Percentiles rank a stretch among this genome's conserved stretches.
phyloP scores from a whole-genome alignment of 139 green algal species.

The Pseudopediastrum boryanum region DNA sequence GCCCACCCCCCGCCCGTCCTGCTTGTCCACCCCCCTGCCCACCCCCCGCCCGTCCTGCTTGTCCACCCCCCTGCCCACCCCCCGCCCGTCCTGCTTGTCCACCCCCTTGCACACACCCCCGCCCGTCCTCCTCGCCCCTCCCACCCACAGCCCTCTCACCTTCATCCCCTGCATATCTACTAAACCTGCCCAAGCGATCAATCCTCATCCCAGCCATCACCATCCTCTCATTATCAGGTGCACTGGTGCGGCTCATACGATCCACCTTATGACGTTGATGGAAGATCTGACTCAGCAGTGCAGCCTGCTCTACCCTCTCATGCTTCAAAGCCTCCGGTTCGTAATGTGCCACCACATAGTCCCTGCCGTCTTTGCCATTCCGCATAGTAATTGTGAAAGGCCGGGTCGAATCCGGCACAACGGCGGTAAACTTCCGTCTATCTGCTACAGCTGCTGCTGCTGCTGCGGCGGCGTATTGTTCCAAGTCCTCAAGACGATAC shows the following conservation, averaged over 20 bases:
- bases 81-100: too few relatives aligned
- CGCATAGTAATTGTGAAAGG: constrained; percentile 17
- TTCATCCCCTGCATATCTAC: constrained; percentile 1
- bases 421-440: not conserved
- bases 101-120: too few relatives aligned
- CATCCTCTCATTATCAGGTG: not conserved
- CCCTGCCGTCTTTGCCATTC: constrained; percentile 4
- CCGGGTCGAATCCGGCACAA: constrained; percentile 1
- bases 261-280: not conserved
- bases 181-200: not conserved
- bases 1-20: too few relatives aligned
- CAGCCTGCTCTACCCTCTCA: too few relatives aligned
- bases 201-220: not conserved
- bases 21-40: too few relatives aligned
- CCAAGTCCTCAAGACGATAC: constrained; percentile 7
- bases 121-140: too few relatives aligned
- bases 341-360: constrained; percentile 34
- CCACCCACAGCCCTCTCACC: too few relatives aligned
- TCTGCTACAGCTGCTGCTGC: constrained; percentile 3
- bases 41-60: too few relatives aligned
- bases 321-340: constrained; percentile 17
- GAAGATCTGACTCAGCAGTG: constrained; percentile 2
- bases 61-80: too few relatives aligned
- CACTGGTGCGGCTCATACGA: constrained; percentile 3
- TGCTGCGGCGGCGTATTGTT: too few relatives aligned